A percentile compares a stretch with the other conserved stretches of the same genome.
These are phyloP conservation scores for Aspergillus pseudoglaucus DNA, from an alignment of 2,329 filamentous ascomycete genomes.

Conservation along the genomic window DNA sequence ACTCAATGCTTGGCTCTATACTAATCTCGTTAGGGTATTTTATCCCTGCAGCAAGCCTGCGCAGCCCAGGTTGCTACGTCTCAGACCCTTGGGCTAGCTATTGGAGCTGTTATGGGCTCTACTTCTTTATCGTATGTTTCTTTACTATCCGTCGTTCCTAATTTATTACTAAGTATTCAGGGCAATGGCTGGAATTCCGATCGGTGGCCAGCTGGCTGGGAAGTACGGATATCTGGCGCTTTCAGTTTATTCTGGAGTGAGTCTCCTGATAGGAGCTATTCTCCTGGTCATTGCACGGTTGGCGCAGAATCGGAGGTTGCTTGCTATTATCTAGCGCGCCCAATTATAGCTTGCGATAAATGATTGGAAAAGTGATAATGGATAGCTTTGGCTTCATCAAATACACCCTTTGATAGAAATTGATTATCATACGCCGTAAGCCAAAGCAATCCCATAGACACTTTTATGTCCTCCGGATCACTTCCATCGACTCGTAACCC, in stretches of 20 bases:
- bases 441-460: neutral
- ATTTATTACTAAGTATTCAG: conserved; percentile 13
- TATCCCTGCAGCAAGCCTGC: conserved; percentile 44
- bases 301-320: conserved; percentile 9
- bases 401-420: too few species aligned
- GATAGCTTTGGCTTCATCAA: too few species aligned
- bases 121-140: conserved; percentile 38
- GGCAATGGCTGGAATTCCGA: conserved; percentile 37
- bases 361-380: neutral
- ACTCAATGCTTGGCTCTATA: neutral
- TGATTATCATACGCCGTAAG: neutral
- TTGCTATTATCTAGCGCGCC: conserved; percentile 4
- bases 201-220: conserved; percentile 35
- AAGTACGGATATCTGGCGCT: conserved; percentile 37
- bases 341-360: neutral
- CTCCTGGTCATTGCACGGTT: conserved; percentile 18
- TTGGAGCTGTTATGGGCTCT: conserved; percentile 39
- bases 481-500: neutral
- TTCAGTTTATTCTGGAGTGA: conserved; percentile 32
- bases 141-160: neutral
- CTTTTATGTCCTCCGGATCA: neutral
- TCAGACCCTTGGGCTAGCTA: conserved; percentile 35
- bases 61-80: conserved; percentile 37
- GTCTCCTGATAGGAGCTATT: conserved; percentile 25
- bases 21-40: conserved; percentile 31